Evolutionary conservation across 306 rosid genomes (phyloP).

Genomic region (Canavalia gladiata): DNA sequence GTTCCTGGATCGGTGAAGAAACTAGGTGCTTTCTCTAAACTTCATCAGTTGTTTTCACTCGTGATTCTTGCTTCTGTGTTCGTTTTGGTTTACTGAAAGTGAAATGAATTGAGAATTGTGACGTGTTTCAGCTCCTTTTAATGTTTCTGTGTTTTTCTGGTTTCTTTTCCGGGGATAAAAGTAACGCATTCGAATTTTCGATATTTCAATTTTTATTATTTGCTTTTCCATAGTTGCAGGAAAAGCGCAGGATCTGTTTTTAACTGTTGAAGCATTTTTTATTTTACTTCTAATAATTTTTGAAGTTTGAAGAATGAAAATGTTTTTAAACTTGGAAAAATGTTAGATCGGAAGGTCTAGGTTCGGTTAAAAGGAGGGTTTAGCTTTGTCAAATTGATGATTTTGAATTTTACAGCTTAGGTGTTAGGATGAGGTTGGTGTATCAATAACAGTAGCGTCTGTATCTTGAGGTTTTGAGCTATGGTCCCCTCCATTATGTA

Average conservation of each 20-base stretch:
- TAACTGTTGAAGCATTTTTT: not conserved
- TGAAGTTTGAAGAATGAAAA: constrained; percentile 3
- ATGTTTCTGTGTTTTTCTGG: not conserved
- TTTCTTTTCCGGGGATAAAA: not conserved
- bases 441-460: constrained; percentile 55
- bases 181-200: not conserved
- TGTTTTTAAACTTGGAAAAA: not conserved
- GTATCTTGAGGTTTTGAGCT: constrained; percentile 56
- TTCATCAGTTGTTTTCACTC: constrained; percentile 7
- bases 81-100: constrained; percentile 1
- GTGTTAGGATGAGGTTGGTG: constrained; percentile 45
- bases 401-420: constrained; percentile 42
- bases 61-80: not conserved
- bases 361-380: constrained; percentile 32
- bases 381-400: constrained; percentile 36
- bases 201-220: not conserved
- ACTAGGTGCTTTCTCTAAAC: constrained; percentile 42
- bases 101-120: constrained; percentile 22
- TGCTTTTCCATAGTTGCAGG: not conserved
- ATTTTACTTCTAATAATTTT: not conserved
- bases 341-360: constrained; percentile 47
- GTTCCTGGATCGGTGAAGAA: constrained; percentile 56
- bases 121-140: constrained; percentile 35
- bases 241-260: constrained; percentile 47
- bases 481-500: constrained; percentile 77